phyloP scores from a whole-genome alignment of 176 grass and related monocot species.

The Oryza punctata region DNA sequence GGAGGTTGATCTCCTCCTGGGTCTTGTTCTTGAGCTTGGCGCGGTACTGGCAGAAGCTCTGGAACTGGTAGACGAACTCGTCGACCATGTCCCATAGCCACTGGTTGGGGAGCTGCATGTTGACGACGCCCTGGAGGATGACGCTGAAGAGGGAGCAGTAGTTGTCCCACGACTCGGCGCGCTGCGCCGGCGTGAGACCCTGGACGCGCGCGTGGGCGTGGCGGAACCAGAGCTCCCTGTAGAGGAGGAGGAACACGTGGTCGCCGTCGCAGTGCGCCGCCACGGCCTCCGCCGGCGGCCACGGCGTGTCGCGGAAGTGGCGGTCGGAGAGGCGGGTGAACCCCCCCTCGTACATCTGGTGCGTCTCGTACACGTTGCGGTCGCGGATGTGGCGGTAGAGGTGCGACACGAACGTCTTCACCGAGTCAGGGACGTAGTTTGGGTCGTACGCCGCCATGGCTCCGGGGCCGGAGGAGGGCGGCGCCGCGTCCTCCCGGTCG shows the following conservation, averaged over 20 bases:
- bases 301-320: constrained; percentile 87
- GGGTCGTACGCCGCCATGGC: constrained; percentile 62
- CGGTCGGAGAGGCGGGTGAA: constrained; percentile 94
- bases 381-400: constrained; percentile 99
- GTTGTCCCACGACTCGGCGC: constrained; percentile 91
- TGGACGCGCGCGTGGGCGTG: constrained; percentile 81
- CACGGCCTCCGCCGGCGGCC: constrained; percentile 83
- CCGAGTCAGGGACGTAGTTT: constrained; percentile 89
- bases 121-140: constrained; percentile 92
- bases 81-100: constrained; percentile 99
- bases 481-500: not conserved
- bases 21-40: constrained; percentile 78
- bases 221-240: constrained; percentile 98
- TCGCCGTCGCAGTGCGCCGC: constrained; percentile 85
- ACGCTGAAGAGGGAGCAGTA: constrained; percentile 95
- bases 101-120: constrained; percentile 99
- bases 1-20: constrained; percentile 70
- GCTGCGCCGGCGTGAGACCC: constrained; percentile 63
- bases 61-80: constrained; percentile 92
- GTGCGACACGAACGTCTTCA: constrained; percentile 95
- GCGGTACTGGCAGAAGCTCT: constrained; percentile 83
- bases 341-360: constrained; percentile 99
- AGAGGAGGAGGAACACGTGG: constrained; percentile 96
- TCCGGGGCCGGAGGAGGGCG: not conserved
- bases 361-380: constrained; percentile 99